A percentile compares a stretch with the other conserved stretches of the same genome.
These are phyloP conservation scores for Somion occarium DNA, from an alignment of 1,284 basidiomycete genomes.

Conservation along the genomic window DNA sequence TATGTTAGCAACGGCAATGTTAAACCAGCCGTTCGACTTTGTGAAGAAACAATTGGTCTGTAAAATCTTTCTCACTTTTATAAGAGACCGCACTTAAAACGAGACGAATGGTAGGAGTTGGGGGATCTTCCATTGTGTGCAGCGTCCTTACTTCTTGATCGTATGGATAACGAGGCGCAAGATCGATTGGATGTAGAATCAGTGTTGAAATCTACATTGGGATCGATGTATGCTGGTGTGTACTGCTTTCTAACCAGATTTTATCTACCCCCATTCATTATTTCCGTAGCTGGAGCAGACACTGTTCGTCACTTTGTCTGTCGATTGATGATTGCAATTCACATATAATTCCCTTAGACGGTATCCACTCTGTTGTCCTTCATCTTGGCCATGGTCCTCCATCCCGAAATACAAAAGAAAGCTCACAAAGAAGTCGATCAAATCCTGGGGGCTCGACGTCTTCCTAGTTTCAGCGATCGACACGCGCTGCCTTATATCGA, in stretches of 20 bases:
- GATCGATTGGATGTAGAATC: constrained; percentile 6
- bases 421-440: constrained; percentile 26
- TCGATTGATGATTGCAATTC: background rate
- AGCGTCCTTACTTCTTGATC: constrained; percentile 4
- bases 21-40: constrained; percentile 13
- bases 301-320: background rate
- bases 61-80: constrained; percentile 5
- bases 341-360: constrained; percentile 7
- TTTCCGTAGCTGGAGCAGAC: background rate
- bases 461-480: constrained; percentile 25
- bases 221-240: constrained; percentile 9
- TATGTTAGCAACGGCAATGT: constrained; percentile 8
- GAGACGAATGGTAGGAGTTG: constrained; percentile 5
- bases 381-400: constrained; percentile 11
- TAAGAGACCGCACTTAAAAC: constrained; percentile 9
- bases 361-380: constrained; percentile 10
- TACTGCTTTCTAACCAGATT: background rate
- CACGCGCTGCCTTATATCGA: constrained; percentile 23
- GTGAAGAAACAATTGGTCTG: constrained; percentile 14
- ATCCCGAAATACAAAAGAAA: constrained; percentile 18
- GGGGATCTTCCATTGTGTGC: constrained; percentile 5
- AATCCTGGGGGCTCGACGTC: constrained; percentile 19
- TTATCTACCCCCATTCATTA: background rate
- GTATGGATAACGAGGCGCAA: constrained; percentile 2
- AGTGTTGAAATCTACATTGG: constrained; percentile 2